These are phyloP conservation scores for Yamadazyma mexicana DNA, from an alignment of 1,139 yeast species.

Conservation along the genomic window DNA sequence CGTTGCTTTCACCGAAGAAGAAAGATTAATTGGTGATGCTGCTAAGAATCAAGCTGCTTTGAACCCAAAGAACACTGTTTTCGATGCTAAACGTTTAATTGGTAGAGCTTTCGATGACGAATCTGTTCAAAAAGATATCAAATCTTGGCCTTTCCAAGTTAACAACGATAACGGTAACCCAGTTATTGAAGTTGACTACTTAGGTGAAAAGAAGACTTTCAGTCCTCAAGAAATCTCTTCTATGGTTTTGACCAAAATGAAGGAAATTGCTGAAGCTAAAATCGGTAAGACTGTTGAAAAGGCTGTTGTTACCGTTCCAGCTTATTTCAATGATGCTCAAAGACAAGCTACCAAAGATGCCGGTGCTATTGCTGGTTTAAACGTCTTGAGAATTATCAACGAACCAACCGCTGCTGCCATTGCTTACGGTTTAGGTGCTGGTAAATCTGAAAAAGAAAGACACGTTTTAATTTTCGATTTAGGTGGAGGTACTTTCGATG, in stretches of 20 bases:
- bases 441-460: slow-evolving; percentile 72
- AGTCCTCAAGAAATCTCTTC: slow-evolving; percentile 97
- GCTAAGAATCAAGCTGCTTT: slow-evolving; percentile 99
- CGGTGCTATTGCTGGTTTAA: slow-evolving; percentile 50
- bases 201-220: slow-evolving; percentile 91
- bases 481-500: slow-evolving; percentile 56
- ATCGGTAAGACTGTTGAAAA: slow-evolving; percentile 43
- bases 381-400: slow-evolving; percentile 49
- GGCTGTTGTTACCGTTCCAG: slow-evolving; percentile 53
- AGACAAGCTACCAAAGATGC: slow-evolving; percentile 55
- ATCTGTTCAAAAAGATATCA: slow-evolving; percentile 44
- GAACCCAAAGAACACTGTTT: slow-evolving; percentile 94
- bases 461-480: slow-evolving; percentile 54
- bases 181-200: slow-evolving; percentile 87
- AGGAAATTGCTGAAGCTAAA: slow-evolving; percentile 48
- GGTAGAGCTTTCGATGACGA: slow-evolving; percentile 48
- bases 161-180: slow-evolving; percentile 81
- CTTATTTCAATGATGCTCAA: slow-evolving; percentile 51
- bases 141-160: slow-evolving; percentile 46
- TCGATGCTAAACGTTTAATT: slow-evolving; percentile 92
- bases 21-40: slow-evolving; percentile 98
- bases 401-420: slow-evolving; percentile 56
- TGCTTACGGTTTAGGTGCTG: slow-evolving; percentile 57
- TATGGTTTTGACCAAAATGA: slow-evolving; percentile 80
- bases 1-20: slow-evolving; percentile 96